Conservation (phyloP, 257 asterid species). For the Solanum ahanhuiri region DNA sequence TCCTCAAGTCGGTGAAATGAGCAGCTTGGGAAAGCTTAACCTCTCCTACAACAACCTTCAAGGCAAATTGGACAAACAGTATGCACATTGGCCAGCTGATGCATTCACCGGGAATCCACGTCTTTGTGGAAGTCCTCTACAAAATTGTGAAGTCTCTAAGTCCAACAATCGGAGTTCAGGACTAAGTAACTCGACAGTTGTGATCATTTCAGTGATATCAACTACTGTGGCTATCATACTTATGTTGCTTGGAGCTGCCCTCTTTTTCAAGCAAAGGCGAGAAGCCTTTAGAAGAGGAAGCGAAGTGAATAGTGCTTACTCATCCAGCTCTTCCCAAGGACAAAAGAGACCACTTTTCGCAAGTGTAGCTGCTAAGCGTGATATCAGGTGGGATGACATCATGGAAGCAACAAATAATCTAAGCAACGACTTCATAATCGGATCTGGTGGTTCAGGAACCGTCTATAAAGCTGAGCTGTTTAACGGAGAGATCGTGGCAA, state of each 20-base stretch:
- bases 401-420: slow-evolving; percentile 89
- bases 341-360: slow-evolving; percentile 54
- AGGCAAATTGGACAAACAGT: slow-evolving; percentile 56
- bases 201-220: slow-evolving; percentile 54
- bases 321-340: slow-evolving; percentile 61
- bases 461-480: slow-evolving; percentile 65
- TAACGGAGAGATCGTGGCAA: slow-evolving; percentile 66
- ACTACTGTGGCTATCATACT: slow-evolving; percentile 34
- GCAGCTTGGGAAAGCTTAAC: slow-evolving; percentile 66
- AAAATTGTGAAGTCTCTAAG: slow-evolving; percentile 26
- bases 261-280: slow-evolving; percentile 50
- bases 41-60: slow-evolving; percentile 65
- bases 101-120: slow-evolving; percentile 52
- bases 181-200: slow-evolving; percentile 37
- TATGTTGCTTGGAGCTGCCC: slow-evolving; percentile 50
- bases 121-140: slow-evolving; percentile 79
- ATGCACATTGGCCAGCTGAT: slow-evolving; percentile 68
- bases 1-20: slow-evolving; percentile 56
- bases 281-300: slow-evolving; percentile 33
- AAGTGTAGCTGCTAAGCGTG: slow-evolving; percentile 34
- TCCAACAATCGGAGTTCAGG: slow-evolving; percentile 13
- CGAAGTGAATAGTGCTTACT: slow-evolving; percentile 36
- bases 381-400: slow-evolving; percentile 67
- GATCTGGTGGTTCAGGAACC: slow-evolving; percentile 81
- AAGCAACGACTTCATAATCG: slow-evolving; percentile 72